These are phyloP conservation scores for Ceratocystis ficicola DNA, from an alignment of 2,329 filamentous ascomycete genomes.

Conservation along the genomic window DNA sequence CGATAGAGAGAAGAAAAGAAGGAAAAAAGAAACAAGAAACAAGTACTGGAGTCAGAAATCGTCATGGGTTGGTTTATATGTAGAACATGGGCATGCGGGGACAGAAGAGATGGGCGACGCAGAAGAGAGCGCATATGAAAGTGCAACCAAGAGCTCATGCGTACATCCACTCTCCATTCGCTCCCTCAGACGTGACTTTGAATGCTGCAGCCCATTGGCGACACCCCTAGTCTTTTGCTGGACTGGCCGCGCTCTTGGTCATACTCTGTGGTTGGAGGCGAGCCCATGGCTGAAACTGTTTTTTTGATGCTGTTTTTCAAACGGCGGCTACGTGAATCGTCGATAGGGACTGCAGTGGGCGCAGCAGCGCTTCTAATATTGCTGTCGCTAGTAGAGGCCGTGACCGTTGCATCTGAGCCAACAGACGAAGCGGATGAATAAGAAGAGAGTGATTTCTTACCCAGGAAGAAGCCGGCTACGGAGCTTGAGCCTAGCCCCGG, in stretches of 20 bases:
- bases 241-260: constrained; percentile 22
- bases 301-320: constrained; percentile 22
- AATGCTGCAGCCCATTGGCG: constrained; percentile 19
- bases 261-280: constrained; percentile 22
- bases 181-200: constrained; percentile 20
- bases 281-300: constrained; percentile 23
- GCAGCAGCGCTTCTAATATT: neutral
- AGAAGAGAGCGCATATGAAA: neutral
- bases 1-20: neutral
- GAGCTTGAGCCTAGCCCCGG: neutral
- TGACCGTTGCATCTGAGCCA: neutral
- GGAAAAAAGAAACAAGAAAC: neutral
- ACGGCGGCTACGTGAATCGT: constrained; percentile 18
- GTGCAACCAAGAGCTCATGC: too few relatives aligned
- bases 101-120: neutral
- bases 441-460: neutral
- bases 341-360: neutral
- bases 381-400: too few relatives aligned
- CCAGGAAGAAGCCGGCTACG: neutral
- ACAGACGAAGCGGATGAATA: neutral
- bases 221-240: constrained; percentile 22
- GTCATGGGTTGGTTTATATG: neutral
- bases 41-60: neutral
- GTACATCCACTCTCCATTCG: neutral
- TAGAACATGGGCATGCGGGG: neutral